These are phyloP conservation scores for Schizochytrium sp. DNA, from an alignment of 108 stramenopile genomes.

Conservation along the genomic window DNA sequence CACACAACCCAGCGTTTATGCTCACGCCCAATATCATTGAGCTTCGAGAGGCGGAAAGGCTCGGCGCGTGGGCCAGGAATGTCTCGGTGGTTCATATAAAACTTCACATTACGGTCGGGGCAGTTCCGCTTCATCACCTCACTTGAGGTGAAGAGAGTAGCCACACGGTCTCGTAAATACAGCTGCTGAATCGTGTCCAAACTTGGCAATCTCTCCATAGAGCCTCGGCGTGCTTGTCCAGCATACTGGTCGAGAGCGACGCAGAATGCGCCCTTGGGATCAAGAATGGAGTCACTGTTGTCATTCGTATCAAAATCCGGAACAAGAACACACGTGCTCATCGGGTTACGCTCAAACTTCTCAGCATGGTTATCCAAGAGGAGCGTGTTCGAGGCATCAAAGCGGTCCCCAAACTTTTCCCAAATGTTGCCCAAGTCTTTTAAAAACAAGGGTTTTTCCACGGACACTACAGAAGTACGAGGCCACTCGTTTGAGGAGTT, in stretches of 20 bases:
- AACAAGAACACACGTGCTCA: conserved; percentile 60
- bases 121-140: conserved; percentile 58
- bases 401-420: not conserved
- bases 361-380: conserved; percentile 65
- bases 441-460: conserved; percentile 64
- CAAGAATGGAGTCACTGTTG: not conserved
- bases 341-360: conserved; percentile 65
- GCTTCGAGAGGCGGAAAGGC: conserved; percentile 5
- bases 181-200: conserved; percentile 23
- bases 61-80: conserved; percentile 62
- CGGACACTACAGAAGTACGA: conserved; percentile 40
- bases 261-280: conserved; percentile 19
- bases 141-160: conserved; percentile 57
- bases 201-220: not conserved
- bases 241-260: not conserved
- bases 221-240: not conserved
- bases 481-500: conserved; percentile 62
- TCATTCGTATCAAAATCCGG: not conserved
- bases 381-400: conserved; percentile 16
- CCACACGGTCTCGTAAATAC: not conserved
- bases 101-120: conserved; percentile 51
- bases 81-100: conserved; percentile 34
- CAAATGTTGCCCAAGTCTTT: conserved; percentile 60
- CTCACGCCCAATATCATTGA: not conserved
- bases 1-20: not conserved